These are phyloP conservation scores for Hirsutella thompsonii DNA, from an alignment of 2,329 filamentous ascomycete species.

Conservation along the genomic window DNA sequence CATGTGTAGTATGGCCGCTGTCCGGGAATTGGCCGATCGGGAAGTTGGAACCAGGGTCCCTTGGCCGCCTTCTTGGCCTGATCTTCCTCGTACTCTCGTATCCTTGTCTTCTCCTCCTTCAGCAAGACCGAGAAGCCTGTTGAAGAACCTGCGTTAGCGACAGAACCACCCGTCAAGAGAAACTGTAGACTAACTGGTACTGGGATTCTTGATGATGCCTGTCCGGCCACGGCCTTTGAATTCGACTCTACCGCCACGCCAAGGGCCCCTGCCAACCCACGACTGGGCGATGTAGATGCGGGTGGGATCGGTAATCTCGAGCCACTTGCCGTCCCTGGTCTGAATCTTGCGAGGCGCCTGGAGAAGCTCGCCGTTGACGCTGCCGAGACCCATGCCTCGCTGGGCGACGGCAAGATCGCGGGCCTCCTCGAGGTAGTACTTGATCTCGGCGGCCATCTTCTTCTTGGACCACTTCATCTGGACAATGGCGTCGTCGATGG, in stretches of 20 bases:
- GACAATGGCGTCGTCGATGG: constrained; percentile 80
- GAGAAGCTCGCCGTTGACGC: constrained; percentile 24
- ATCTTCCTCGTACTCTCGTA: constrained; percentile 67
- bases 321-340: constrained; percentile 61
- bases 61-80: constrained; percentile 61
- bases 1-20: constrained; percentile 88
- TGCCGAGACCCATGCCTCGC: constrained; percentile 70
- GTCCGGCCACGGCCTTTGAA: constrained; percentile 65
- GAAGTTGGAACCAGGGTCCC: constrained; percentile 78
- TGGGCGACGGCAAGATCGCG: constrained; percentile 68
- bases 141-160: not conserved
- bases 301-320: constrained; percentile 61
- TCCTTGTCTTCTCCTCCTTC: constrained; percentile 86
- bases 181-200: constrained; percentile 50
- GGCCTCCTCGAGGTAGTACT: constrained; percentile 67
- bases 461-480: constrained; percentile 97
- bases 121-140: constrained; percentile 65
- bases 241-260: constrained; percentile 43
- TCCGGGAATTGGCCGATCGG: constrained; percentile 69
- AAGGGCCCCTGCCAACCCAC: constrained; percentile 74
- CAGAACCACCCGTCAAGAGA: not conserved
- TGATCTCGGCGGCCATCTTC: constrained; percentile 72
- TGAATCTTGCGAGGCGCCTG: constrained; percentile 40
- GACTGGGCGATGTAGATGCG: constrained; percentile 83
- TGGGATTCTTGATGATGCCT: constrained; percentile 55